A percentile compares a stretch with the other conserved stretches of the same genome.
phyloP scores from a whole-genome alignment of 306 rosid genomes.

The Rosa persica region DNA sequence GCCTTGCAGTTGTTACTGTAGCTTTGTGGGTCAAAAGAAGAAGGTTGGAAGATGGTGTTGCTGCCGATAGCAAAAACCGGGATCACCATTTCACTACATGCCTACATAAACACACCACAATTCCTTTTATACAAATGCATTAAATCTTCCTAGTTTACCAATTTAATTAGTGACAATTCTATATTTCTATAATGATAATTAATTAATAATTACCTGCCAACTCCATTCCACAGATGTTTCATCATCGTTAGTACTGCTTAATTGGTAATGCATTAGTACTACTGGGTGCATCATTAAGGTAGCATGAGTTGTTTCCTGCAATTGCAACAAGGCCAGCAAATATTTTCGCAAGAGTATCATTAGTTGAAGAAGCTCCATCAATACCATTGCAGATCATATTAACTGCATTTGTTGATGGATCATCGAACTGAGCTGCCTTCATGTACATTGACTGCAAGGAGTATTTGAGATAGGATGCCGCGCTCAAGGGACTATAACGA shows the following conservation, averaged over 20 bases:
- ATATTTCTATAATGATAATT: too few relatives aligned
- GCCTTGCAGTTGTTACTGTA: slow-evolving; percentile 29
- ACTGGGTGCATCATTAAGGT: slow-evolving; percentile 2
- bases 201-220: slow-evolving; percentile 54
- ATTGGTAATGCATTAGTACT: background rate
- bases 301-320: slow-evolving; percentile 35
- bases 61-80: slow-evolving; percentile 23
- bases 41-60: slow-evolving; percentile 43
- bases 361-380: slow-evolving; percentile 33
- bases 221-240: slow-evolving; percentile 41
- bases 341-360: slow-evolving; percentile 37
- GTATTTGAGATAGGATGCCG: slow-evolving; percentile 20
- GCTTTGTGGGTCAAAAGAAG: background rate
- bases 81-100: slow-evolving; percentile 50
- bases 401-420: slow-evolving; percentile 44
- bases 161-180: too few relatives aligned
- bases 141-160: background rate
- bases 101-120: slow-evolving; percentile 24
- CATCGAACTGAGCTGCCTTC: slow-evolving; percentile 45
- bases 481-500: slow-evolving; percentile 31
- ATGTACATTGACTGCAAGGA: slow-evolving; percentile 24
- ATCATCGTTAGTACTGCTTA: background rate
- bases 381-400: slow-evolving; percentile 44
- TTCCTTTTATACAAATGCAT: background rate
- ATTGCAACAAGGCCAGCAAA: slow-evolving; percentile 49